Conservation (phyloP, 1,284 basidiomycete species). For the Sporisorium scitamineum region DNA sequence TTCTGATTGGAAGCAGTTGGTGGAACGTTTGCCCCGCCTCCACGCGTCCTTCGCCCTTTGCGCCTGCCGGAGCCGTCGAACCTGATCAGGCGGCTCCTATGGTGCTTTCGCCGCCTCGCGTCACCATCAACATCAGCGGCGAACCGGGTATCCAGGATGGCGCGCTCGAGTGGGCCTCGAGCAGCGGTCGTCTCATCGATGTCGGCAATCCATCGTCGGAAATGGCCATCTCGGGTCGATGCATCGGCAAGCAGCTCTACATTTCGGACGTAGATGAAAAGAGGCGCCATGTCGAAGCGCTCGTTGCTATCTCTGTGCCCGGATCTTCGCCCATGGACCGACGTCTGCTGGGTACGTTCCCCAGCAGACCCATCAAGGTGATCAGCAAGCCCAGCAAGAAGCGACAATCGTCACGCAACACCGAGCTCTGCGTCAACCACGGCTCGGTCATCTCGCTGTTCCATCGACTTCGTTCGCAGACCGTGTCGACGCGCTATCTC, state of each 20-base stretch:
- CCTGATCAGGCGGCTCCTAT: conserved; percentile 67
- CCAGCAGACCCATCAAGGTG: conserved; percentile 92
- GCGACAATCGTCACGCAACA: conserved; percentile 83
- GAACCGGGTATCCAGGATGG: conserved; percentile 85
- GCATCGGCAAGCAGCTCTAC: conserved; percentile 88
- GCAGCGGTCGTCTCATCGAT: conserved; percentile 84
- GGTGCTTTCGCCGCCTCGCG: conserved; percentile 82
- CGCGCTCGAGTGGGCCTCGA: conserved; percentile 84
- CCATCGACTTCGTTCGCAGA: conserved; percentile 86
- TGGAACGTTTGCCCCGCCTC: conserved; percentile 73
- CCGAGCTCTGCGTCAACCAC: conserved; percentile 92
- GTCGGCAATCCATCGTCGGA: conserved; percentile 74
- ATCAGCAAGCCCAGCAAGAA: conserved; percentile 83
- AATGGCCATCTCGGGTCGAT: conserved; percentile 75
- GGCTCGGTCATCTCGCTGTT: conserved; percentile 94
- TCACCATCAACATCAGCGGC: conserved; percentile 90
- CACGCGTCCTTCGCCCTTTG: conserved; percentile 66
- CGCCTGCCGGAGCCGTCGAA: conserved; percentile 19
- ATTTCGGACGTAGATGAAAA: conserved; percentile 79
- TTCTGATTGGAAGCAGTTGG: conserved; percentile 94
- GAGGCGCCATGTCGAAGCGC: conserved; percentile 58
- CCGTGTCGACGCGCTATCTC: conserved; percentile 82
- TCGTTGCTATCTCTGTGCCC: conserved; percentile 80
- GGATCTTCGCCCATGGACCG: conserved; percentile 75
- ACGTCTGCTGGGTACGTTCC: conserved; percentile 79